Base-by-base conservation (phyloP, 306 rosid genomes). In the Sophora flavescens region DNA sequence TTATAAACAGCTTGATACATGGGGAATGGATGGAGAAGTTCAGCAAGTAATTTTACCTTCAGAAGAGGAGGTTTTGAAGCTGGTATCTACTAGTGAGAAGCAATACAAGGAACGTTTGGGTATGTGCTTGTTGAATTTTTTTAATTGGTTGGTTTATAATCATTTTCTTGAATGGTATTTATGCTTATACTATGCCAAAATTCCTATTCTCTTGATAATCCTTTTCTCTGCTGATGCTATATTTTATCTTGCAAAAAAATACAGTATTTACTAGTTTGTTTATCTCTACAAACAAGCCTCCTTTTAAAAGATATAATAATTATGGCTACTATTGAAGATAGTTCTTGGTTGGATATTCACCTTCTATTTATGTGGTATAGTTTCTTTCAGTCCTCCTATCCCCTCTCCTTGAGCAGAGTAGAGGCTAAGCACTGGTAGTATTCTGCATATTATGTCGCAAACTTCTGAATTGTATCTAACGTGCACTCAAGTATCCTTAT, bases 1-100 rank as follows among this genome's bases (percentile, higher is more conserved):
- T 79, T 53, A 71, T 35, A 28, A 70, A 66, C 84, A 94, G 98
- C 83, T 89, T 87, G 97, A 89, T 42, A 47, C 87, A 4, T 78
- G 96, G 93, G 96, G 93, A 71, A 83, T 70, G 70, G 98, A 94
- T 84, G 98, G 96, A 76, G 96, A 94, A 78, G 87, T 74, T 82
- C 67, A 88, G 88, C 85, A 85, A 82, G 80, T 94, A 57, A 54
- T 4, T 15, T 68, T 89, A 83, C 97, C 97, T 70, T 87, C 93
- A 15, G 87, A 88, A 75, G 85, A 85, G 78, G 89, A 94, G 84
- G 90, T 85, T 38, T 71, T 79, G 50, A 78, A 86, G 84, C 75
- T 94, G 75, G 88, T 90, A 65, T 85, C 93, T 72, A 51, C 87
- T 30, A 80, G 93, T 68, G 85, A 87, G 88, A 81, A 84, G 87